A percentile compares a stretch with the other conserved stretches of the same genome.
phyloP scores from a whole-genome alignment of 345 rosid species.

The Durio zibethinus region DNA sequence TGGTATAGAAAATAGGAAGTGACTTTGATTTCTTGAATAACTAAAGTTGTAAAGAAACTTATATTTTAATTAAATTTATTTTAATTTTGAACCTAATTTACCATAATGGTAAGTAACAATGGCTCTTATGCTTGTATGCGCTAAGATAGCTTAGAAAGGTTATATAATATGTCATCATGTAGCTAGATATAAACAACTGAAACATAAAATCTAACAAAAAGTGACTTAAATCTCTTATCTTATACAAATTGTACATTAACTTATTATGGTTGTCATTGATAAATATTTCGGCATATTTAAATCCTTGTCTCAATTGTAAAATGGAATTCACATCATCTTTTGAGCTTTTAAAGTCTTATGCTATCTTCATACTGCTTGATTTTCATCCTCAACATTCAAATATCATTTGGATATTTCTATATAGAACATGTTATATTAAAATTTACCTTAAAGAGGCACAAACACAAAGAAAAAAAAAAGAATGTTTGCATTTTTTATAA shows the following conservation, averaged over 20 bases:
- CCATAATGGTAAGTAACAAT: too few species aligned
- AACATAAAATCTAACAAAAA: neutral
- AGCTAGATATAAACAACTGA: neutral
- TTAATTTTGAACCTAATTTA: too few species aligned
- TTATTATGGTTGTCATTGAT: neutral
- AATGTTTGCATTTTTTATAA: neutral
- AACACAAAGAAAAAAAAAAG: neutral
- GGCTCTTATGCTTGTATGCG: too few species aligned
- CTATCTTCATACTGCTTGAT: slow-evolving; percentile 64
- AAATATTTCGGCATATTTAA: neutral
- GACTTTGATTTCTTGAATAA: slow-evolving; percentile 46
- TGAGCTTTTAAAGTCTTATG: slow-evolving; percentile 36
- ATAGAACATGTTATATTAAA: slow-evolving; percentile 10
- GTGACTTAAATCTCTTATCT: neutral
- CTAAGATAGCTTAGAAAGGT: too few species aligned
- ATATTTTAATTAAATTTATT: too few species aligned
- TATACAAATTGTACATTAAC: neutral
- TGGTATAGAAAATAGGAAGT: slow-evolving; percentile 50
- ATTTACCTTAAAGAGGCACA: neutral
- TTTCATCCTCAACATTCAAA: slow-evolving; percentile 44
- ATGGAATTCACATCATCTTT: slow-evolving; percentile 20
- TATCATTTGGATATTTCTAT: slow-evolving; percentile 67
- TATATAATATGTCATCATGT: too few species aligned
- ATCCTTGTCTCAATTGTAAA: neutral
- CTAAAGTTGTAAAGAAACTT: too few species aligned